phyloP scores from a whole-genome alignment of 116 monocot genomes.

The Thalassia testudinum region DNA sequence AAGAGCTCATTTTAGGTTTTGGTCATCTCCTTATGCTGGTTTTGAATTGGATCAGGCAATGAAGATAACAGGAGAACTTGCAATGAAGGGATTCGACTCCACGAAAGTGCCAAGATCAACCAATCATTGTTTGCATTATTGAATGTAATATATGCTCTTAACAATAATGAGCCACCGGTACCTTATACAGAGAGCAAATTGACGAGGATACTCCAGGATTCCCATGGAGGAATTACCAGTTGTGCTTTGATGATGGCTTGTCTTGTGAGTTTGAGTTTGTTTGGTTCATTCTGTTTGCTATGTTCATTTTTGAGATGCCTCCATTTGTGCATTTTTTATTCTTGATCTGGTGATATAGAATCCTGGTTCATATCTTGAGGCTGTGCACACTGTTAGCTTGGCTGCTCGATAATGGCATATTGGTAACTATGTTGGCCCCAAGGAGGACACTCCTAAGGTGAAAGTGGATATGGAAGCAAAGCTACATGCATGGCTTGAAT shows the following conservation, averaged over 20 bases:
- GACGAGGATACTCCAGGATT: conserved; percentile 84
- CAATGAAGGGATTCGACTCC: conserved; percentile 66
- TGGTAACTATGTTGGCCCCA: conserved; percentile 29
- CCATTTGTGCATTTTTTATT: too few relatives aligned
- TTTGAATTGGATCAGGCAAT: conserved; percentile 33
- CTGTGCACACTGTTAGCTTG: conserved; percentile 76
- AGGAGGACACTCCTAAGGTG: conserved; percentile 40
- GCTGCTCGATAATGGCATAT: conserved; percentile 79
- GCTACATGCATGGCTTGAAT: conserved; percentile 74
- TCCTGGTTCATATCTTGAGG: conserved; percentile 73
- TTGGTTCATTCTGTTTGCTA: too few relatives aligned
- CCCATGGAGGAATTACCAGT: conserved; percentile 67
- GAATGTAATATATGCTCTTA: conserved; percentile 83
- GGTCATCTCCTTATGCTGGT: too few relatives aligned
- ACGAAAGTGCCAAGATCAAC: conserved; percentile 93
- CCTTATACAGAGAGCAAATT: conserved; percentile 87
- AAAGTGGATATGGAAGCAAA: conserved; percentile 89
- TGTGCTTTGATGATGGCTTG: conserved; percentile 87
- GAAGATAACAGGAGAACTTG: conserved; percentile 80
- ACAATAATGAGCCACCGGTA: conserved; percentile 62
- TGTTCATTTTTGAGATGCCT: too few relatives aligned
- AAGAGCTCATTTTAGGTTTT: too few relatives aligned
- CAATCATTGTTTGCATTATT: conserved; percentile 79
- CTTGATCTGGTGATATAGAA: conserved; percentile 43
- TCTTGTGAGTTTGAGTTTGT: conserved; percentile 47